Evolutionary conservation across 2,329 filamentous ascomycete genomes (phyloP).

Genomic region (Hypoxylon sp.): DNA sequence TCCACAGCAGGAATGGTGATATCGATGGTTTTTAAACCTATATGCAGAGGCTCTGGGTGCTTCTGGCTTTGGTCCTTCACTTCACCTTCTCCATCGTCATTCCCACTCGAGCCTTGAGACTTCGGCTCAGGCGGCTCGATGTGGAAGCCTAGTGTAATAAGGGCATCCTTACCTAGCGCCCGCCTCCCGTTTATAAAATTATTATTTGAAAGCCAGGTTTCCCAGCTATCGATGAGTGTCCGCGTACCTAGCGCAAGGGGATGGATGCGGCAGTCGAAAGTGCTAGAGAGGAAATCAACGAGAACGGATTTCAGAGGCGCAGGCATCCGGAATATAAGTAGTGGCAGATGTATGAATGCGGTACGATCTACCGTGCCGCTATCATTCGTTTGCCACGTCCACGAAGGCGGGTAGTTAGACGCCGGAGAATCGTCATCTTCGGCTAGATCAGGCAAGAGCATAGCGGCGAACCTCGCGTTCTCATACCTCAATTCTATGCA

Average conservation of each 20-base stretch:
- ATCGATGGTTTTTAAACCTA: slow-evolving; percentile 64
- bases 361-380: slow-evolving; percentile 2
- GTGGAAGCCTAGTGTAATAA: slow-evolving; percentile 68
- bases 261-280: slow-evolving; percentile 71
- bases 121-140: slow-evolving; percentile 53
- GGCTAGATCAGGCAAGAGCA: slow-evolving; percentile 62
- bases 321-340: slow-evolving; percentile 71
- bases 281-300: slow-evolving; percentile 65
- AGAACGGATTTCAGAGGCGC: slow-evolving; percentile 65
- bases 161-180: slow-evolving; percentile 62
- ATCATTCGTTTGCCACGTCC: slow-evolving; percentile 43
- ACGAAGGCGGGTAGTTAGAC: slow-evolving; percentile 32
- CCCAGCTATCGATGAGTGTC: slow-evolving; percentile 66
- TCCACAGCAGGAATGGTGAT: slow-evolving; percentile 67
- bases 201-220: slow-evolving; percentile 64
- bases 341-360: slow-evolving; percentile 64
- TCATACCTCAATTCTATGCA: slow-evolving; percentile 69
- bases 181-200: slow-evolving; percentile 55
- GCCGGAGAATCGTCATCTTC: slow-evolving; percentile 12
- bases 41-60: slow-evolving; percentile 11
- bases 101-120: not conserved
- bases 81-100: slow-evolving; percentile 6
- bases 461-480: slow-evolving; percentile 65
- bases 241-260: slow-evolving; percentile 66
- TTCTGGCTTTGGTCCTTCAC: slow-evolving; percentile 27